Percentiles rank a stretch among this genome's conserved stretches.
Evolutionary conservation across 305 asterid genomes (phyloP).

Genomic region (Solanum hybrid): DNA sequence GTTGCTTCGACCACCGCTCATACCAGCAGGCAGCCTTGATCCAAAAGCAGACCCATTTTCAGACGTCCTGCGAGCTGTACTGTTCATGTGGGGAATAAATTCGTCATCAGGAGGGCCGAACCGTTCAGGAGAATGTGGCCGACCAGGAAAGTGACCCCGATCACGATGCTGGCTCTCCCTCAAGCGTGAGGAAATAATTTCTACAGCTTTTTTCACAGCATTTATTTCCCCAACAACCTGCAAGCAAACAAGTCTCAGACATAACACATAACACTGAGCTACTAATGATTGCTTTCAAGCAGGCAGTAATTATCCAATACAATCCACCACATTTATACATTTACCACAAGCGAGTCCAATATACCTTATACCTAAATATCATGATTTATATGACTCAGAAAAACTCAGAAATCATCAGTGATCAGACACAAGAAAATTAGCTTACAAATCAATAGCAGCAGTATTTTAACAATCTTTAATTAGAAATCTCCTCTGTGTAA

Average conservation of each 20-base stretch:
- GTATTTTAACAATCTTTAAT: neutral
- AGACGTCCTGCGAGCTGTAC: conserved; percentile 33
- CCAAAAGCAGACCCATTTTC: conserved; percentile 55
- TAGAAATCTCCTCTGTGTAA: neutral
- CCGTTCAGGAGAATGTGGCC: conserved; percentile 54
- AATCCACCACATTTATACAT: neutral
- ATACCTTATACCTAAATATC: neutral
- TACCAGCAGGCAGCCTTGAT: conserved; percentile 49
- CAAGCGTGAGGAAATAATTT: conserved; percentile 64
- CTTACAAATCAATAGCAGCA: neutral
- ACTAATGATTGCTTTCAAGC: neutral
- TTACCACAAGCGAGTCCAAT: neutral
- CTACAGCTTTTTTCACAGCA: conserved; percentile 68
- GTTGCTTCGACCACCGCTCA: conserved; percentile 30
- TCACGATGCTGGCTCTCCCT: conserved; percentile 96
- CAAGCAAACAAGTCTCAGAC: conserved; percentile 8
- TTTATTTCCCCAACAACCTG: conserved; percentile 77
- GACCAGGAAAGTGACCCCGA: conserved; percentile 50
- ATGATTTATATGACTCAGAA: neutral
- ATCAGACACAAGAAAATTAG: neutral
- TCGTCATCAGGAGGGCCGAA: conserved; percentile 55
- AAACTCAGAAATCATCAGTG: neutral
- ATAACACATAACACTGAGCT: neutral
- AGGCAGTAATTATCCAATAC: neutral
- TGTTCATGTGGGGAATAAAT: conserved; percentile 32